A percentile compares a stretch with the other conserved stretches of the same genome.
Evolutionary conservation across 331 rosid genomes (phyloP).

Genomic region (Saraca asoca): DNA sequence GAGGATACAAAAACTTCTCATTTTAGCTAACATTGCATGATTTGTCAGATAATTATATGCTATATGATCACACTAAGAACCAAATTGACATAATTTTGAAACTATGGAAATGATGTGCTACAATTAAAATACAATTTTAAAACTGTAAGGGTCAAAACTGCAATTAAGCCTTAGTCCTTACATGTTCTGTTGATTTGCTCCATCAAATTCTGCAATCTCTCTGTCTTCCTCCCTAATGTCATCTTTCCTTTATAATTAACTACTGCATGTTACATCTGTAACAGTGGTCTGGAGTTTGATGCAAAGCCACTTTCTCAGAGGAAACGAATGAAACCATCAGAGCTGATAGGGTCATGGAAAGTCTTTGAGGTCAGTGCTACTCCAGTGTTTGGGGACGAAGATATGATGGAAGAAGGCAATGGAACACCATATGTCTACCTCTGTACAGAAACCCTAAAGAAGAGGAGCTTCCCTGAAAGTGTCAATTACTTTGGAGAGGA

Average conservation of each 20-base stretch:
- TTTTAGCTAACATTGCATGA: too few relatives aligned
- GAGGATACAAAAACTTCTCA: too few relatives aligned
- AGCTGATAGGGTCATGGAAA: constrained; percentile 88
- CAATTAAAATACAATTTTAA: too few relatives aligned
- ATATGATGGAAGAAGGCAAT: constrained; percentile 27
- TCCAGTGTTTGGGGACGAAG: constrained; percentile 65
- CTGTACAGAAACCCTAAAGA: constrained; percentile 74
- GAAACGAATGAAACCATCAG: constrained; percentile 66
- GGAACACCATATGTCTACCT: constrained; percentile 58
- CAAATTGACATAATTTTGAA: too few relatives aligned
- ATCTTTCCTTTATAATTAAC: constrained; percentile 17
- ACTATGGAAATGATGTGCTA: too few relatives aligned
- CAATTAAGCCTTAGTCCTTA: neutral
- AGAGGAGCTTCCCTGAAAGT: constrained; percentile 63
- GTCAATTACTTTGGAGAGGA: constrained; percentile 72
- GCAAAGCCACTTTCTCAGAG: constrained; percentile 72
- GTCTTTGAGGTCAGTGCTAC: constrained; percentile 84
- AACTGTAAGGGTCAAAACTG: too few relatives aligned
- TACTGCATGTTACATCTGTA: constrained; percentile 20
- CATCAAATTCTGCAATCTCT: constrained; percentile 10
- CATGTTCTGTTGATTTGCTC: neutral
- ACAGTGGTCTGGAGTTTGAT: constrained; percentile 62
- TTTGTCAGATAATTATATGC: too few relatives aligned
- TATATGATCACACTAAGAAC: too few relatives aligned
- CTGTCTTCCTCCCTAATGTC: constrained; percentile 7